These are phyloP conservation scores for Trichocomaceae sp. DNA, from an alignment of 2,329 filamentous ascomycete species.

Conservation along the genomic window DNA sequence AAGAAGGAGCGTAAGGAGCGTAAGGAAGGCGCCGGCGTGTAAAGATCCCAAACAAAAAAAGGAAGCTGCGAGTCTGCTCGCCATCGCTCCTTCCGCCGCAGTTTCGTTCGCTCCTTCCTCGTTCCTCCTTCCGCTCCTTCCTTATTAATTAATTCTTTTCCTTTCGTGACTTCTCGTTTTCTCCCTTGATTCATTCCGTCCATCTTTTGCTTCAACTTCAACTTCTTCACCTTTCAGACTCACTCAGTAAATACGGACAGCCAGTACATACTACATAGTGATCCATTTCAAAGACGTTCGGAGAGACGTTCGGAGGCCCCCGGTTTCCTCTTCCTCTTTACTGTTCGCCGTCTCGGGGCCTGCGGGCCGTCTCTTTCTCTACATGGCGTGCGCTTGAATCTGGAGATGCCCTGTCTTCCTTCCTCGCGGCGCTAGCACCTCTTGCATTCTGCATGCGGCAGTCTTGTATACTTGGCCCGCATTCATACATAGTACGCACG, in stretches of 20 bases:
- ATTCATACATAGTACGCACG: neutral
- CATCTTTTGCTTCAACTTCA: neutral
- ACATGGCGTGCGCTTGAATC: constrained; percentile 10
- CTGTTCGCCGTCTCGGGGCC: constrained; percentile 3
- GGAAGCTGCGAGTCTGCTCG: constrained; percentile 2
- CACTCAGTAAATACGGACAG: too few relatives aligned
- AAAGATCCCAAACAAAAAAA: neutral
- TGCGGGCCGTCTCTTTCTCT: constrained; percentile 11
- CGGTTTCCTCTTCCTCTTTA: neutral
- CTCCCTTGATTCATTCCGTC: neutral
- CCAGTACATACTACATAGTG: neutral
- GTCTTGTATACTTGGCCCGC: neutral
- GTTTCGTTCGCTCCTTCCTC: neutral
- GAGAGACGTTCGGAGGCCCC: too few relatives aligned
- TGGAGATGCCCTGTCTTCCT: neutral
- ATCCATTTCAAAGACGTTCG: constrained; percentile 4
- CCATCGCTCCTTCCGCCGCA: neutral
- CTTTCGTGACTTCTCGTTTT: neutral
- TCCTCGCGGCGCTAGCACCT: too few relatives aligned
- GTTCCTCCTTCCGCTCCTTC: neutral
- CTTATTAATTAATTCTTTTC: neutral
- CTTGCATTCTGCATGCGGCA: constrained; percentile 12
- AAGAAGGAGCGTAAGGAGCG: too few relatives aligned
- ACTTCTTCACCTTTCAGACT: neutral
- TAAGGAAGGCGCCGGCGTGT: neutral